Evolutionary conservation across 2,329 filamentous ascomycete species (phyloP).

Genomic region (Sphaerulina populicola): DNA sequence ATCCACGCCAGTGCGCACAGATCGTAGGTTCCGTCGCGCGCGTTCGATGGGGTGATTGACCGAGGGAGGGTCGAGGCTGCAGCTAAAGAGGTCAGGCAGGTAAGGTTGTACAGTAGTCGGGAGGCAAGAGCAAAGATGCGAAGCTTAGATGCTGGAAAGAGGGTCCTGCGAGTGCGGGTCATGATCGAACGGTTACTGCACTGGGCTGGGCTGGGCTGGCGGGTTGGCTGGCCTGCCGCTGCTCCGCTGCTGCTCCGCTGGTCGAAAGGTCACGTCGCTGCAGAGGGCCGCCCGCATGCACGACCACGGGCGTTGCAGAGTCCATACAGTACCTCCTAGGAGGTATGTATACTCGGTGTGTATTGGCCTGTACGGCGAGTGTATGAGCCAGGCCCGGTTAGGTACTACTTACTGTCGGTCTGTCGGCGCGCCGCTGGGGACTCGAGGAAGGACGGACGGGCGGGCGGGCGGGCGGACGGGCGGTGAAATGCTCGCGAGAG

Average conservation of each 20-base stretch:
- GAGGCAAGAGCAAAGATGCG: not conserved
- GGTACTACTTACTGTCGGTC: too few species aligned
- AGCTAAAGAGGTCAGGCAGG: not conserved
- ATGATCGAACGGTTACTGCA: not conserved
- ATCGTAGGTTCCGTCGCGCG: constrained; percentile 19
- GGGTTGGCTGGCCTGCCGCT: too few species aligned
- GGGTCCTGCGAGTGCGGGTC: constrained; percentile 5
- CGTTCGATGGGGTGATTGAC: not conserved
- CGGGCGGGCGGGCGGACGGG: not conserved
- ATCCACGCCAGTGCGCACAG: constrained; percentile 17
- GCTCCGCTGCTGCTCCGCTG: not conserved
- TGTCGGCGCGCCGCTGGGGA: not conserved
- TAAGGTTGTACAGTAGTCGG: too few species aligned
- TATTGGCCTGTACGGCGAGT: too few species aligned
- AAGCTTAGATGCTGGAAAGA: not conserved
- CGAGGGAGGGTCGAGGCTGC: constrained; percentile 4
- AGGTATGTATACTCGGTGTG: too few species aligned
- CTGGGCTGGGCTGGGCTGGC: too few species aligned
- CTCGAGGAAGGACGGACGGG: not conserved
- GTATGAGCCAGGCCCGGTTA: too few species aligned
- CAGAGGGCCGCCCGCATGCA: not conserved
- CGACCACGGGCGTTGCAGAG: not conserved
- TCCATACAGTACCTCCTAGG: too few species aligned
- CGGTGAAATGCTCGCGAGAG: not conserved
- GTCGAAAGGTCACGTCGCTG: not conserved